Evolutionary conservation across 2,329 filamentous ascomycete species (phyloP).

Genomic region (Hypoxylon sp.): DNA sequence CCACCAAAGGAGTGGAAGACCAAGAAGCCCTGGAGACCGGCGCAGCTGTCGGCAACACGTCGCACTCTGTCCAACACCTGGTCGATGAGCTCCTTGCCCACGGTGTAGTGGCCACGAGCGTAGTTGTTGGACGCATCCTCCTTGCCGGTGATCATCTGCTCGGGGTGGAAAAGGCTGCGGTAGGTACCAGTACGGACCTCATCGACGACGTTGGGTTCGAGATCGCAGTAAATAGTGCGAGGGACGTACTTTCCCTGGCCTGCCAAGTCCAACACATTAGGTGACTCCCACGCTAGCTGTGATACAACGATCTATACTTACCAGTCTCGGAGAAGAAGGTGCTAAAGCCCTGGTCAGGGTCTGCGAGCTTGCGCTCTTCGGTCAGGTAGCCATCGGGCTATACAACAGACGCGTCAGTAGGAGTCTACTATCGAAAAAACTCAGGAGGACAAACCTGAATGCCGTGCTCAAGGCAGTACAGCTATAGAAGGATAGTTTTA

Average conservation of each 20-base stretch:
- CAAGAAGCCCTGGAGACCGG: constrained; percentile 97
- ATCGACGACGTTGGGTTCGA: constrained; percentile 99
- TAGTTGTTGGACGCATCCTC: constrained; percentile 99
- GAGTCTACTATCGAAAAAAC: constrained; percentile 15
- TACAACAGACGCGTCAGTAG: constrained; percentile 49
- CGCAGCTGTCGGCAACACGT: constrained; percentile 97
- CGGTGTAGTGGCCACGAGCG: constrained; percentile 98
- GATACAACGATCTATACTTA: constrained; percentile 59
- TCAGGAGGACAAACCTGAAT: constrained; percentile 81
- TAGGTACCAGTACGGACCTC: constrained; percentile 98
- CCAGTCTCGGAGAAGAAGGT: constrained; percentile 99
- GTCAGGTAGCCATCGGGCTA: constrained; percentile 99
- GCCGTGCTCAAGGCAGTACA: constrained; percentile 99
- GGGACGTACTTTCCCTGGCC: constrained; percentile 99
- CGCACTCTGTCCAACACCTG: constrained; percentile 97
- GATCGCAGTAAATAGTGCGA: constrained; percentile 99
- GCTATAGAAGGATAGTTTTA: constrained; percentile 66
- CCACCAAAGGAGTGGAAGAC: constrained; percentile 99
- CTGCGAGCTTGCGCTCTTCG: constrained; percentile 93
- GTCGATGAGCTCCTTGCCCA: constrained; percentile 99
- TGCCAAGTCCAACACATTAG: constrained; percentile 55
- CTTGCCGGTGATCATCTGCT: constrained; percentile 99
- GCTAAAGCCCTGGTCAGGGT: constrained; percentile 97
- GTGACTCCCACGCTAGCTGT: constrained; percentile 25
- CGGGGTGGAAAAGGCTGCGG: constrained; percentile 96